Evolutionary conservation across 2,329 filamentous ascomycete genomes (phyloP).

Genomic region (Aspergillus jensenii): DNA sequence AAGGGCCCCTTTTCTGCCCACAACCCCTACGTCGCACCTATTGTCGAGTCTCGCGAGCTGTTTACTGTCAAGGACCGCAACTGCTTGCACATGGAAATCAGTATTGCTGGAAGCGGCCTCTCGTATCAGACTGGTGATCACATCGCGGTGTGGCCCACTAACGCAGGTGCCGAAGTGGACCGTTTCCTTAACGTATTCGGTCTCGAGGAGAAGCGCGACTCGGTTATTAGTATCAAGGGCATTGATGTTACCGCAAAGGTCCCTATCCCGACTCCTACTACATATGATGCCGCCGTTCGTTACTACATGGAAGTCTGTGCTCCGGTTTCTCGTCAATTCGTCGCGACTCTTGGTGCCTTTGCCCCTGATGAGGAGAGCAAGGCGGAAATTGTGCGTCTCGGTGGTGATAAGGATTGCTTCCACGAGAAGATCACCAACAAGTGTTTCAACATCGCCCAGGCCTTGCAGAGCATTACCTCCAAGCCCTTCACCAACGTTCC

Average conservation of each 20-base stretch:
- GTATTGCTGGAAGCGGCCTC: slow-evolving; percentile 84
- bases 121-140: slow-evolving; percentile 96
- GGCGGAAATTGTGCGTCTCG: slow-evolving; percentile 83
- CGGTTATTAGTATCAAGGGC: slow-evolving; percentile 83
- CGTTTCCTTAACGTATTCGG: slow-evolving; percentile 79
- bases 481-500: slow-evolving; percentile 81
- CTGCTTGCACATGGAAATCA: slow-evolving; percentile 94
- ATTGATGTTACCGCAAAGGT: slow-evolving; percentile 95
- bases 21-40: slow-evolving; percentile 95
- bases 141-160: slow-evolving; percentile 95
- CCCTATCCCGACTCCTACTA: slow-evolving; percentile 94
- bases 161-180: slow-evolving; percentile 88
- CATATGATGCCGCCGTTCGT: slow-evolving; percentile 86
- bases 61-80: slow-evolving; percentile 89
- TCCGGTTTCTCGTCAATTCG: slow-evolving; percentile 92
- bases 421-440: slow-evolving; percentile 77
- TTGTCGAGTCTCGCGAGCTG: slow-evolving; percentile 84
- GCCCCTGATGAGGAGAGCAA: slow-evolving; percentile 82
- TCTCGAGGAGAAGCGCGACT: slow-evolving; percentile 72
- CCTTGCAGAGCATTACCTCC: slow-evolving; percentile 71
- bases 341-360: slow-evolving; percentile 83
- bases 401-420: slow-evolving; percentile 94
- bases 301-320: slow-evolving; percentile 98
- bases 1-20: slow-evolving; percentile 94
- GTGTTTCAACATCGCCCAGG: slow-evolving; percentile 85